Base-by-base conservation (phyloP, 106 monocot species). In the Allium sativum region DNA sequence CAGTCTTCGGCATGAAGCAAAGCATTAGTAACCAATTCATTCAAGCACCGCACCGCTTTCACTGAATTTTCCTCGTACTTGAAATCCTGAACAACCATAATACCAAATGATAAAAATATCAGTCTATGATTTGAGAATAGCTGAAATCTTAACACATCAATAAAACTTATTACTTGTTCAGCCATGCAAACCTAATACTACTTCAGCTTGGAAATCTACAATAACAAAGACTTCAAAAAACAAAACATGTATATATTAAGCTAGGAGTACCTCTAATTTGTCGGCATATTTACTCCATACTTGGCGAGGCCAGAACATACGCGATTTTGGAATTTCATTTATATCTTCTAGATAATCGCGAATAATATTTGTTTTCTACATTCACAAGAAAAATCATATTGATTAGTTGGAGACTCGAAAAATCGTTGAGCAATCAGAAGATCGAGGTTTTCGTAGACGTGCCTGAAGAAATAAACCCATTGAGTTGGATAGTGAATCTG, bases 401-500 rank as follows among this genome's bases (percentile, higher is more conserved):
- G 8, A 42, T 7, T 42, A 55, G n/a, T 13, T 16, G 21, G 31
- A 31, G 5, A 31, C 31, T 3, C 31, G 14, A 12, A 15, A n/a
- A 56, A 51, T 16, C 40, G 42, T 56, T 47, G 48, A 46, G 3
- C 8, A 17, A 16, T 46, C 4, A 55, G 21, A 20, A 59, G 22
- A 3, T n/a, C 4, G 11, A 40, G 61, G 45, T 3, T 3, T 31
- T 31, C 5, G 22, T 56, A 45, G 18, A 47, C 17, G 21, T 58
- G 84, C 95, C 90, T 95, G 95, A 66, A 95, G 86, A 90, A 95
- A 95, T 64, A 95, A 78, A 15, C 95, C 95, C 95, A 95, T 95
- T 65, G 90, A 90, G 67, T 95, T 95, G 56, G 95, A 95, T 53
- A 95, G 87, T 9, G 79, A 78, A 75, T 95, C 90, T 51, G 95